phyloP scores from a whole-genome alignment of 345 rosid species.

The Combretum micranthum region DNA sequence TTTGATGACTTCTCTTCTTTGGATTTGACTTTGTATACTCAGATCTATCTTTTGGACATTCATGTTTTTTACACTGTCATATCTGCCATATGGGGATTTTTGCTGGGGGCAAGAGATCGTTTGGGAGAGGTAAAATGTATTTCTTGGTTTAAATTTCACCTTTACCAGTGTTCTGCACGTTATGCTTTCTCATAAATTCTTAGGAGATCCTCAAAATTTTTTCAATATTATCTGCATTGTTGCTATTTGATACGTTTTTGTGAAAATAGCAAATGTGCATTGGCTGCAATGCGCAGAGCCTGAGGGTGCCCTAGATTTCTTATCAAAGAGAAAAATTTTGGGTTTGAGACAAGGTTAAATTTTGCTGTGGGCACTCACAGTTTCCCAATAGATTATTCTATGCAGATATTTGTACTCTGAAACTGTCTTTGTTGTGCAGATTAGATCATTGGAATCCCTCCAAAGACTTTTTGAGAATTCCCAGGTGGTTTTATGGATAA shows the following conservation, averaged over 20 bases:
- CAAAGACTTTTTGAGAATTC: constrained; percentile 78
- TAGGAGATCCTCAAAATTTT: too few species aligned
- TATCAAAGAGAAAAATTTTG: too few species aligned
- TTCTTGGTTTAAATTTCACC: not conserved
- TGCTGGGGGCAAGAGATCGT: constrained; percentile 96
- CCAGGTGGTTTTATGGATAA: constrained; percentile 72
- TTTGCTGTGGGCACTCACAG: too few species aligned
- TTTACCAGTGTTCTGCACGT: not conserved
- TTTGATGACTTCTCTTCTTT: not conserved
- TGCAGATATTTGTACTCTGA: constrained; percentile 5
- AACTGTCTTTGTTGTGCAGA: constrained; percentile 34
- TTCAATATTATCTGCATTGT: too few species aligned
- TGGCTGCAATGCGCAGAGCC: too few species aligned
- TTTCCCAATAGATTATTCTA: not conserved
- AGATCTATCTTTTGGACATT: constrained; percentile 91
- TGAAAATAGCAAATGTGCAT: too few species aligned
- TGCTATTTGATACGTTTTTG: too few species aligned
- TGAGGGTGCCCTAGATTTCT: too few species aligned
- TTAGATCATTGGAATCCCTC: constrained; percentile 85
- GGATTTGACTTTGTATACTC: constrained; percentile 17
- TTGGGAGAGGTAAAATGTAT: constrained; percentile 76
- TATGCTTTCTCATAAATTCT: not conserved
- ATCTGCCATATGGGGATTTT: constrained; percentile 88
- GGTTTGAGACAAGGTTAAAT: too few species aligned
- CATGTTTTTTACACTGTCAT: constrained; percentile 70